phyloP scores from a whole-genome alignment of 164 flowering plant species.

The grape (Vitis vinifera) region DNA sequence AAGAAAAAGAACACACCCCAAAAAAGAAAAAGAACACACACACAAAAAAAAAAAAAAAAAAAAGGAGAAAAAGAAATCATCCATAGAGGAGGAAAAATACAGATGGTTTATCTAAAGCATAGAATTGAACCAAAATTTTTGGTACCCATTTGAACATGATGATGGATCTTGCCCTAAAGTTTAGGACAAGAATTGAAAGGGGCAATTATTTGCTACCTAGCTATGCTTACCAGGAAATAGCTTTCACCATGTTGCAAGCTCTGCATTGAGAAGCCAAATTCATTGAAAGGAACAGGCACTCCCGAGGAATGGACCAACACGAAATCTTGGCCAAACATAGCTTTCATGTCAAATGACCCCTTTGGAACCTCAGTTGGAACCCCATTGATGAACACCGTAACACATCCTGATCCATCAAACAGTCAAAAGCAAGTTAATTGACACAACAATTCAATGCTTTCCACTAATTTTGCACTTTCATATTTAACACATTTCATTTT shows the following conservation, averaged over 20 bases:
- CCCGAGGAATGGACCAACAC: slow-evolving; percentile 85
- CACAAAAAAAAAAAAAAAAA: too few species aligned
- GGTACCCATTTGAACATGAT: background rate
- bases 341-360: slow-evolving; percentile 67
- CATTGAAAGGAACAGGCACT: slow-evolving; percentile 61
- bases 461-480: too few species aligned
- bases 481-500: too few species aligned
- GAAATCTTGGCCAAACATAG: slow-evolving; percentile 74
- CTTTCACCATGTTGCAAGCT: slow-evolving; percentile 86
- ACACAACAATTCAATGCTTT: too few species aligned
- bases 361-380: slow-evolving; percentile 69
- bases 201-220: background rate
- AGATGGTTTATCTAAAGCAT: too few species aligned
- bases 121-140: too few species aligned
- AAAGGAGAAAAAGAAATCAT: too few species aligned
- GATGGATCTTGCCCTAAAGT: background rate
- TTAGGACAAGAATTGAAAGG: background rate
- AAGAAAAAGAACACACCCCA: background rate
- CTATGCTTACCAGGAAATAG: slow-evolving; percentile 72
- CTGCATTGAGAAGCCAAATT: slow-evolving; percentile 56
- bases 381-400: slow-evolving; percentile 85
- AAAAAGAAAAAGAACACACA: background rate
- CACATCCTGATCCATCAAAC: slow-evolving; percentile 41
- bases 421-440: background rate
- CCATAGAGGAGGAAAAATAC: too few species aligned